phyloP scores from a whole-genome alignment of 345 rosid genomes.

The Eucalyptus paniculata region DNA sequence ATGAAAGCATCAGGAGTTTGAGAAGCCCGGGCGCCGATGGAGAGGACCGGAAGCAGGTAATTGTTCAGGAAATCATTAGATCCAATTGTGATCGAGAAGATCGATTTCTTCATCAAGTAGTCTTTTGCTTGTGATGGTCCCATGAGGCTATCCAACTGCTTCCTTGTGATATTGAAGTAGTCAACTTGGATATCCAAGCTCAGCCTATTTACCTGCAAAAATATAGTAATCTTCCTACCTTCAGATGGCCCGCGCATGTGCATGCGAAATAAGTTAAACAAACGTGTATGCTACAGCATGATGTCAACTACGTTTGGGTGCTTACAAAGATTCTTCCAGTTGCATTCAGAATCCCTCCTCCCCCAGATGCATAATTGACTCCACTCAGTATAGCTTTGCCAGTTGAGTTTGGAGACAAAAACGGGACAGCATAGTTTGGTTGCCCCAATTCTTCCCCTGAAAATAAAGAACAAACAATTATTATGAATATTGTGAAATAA shows the following conservation, averaged over 20 bases:
- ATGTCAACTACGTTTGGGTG: not conserved
- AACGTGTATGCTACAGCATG: not conserved
- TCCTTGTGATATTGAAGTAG: conserved; percentile 59
- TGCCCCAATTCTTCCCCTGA: conserved; percentile 76
- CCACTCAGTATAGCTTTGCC: conserved; percentile 65
- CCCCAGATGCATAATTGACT: conserved; percentile 93
- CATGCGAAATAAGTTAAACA: not conserved
- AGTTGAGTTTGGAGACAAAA: conserved; percentile 60
- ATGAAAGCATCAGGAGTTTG: conserved; percentile 58
- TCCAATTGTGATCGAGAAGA: conserved; percentile 75
- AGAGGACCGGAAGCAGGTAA: conserved; percentile 73
- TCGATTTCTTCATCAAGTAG: conserved; percentile 31
- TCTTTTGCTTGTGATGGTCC: conserved; percentile 64
- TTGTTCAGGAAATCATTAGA: conserved; percentile 90
- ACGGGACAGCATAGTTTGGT: conserved; percentile 61
- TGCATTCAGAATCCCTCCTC: conserved; percentile 87
- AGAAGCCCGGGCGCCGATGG: conserved; percentile 53
- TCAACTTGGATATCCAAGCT: conserved; percentile 85
- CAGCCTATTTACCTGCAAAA: conserved; percentile 65
- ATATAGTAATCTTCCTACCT: not conserved
- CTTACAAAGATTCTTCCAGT: conserved; percentile 86
- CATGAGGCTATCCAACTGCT: conserved; percentile 49
- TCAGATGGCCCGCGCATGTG: not conserved
- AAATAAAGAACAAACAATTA: not conserved
- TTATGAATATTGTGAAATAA: not conserved